These are phyloP conservation scores for Boletus tylopilopsis DNA, from an alignment of 768 basidiomycete species.

Conservation along the genomic window DNA sequence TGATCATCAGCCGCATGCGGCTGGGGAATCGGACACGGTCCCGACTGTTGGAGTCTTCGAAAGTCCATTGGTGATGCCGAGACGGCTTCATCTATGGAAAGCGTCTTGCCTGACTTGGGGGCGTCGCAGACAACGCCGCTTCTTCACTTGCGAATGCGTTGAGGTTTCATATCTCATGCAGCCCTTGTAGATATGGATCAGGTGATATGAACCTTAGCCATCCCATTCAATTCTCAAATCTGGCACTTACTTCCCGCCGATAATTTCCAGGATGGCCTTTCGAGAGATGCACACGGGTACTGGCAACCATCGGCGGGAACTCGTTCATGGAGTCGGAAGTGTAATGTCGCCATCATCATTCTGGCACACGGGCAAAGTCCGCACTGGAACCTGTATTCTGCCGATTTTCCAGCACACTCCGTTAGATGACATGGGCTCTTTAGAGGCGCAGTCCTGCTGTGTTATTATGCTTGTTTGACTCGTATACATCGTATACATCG, in stretches of 20 bases:
- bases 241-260: constrained; percentile 8
- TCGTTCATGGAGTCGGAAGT: constrained; percentile 2
- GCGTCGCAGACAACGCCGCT: not conserved
- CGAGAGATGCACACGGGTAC: not conserved
- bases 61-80: not conserved
- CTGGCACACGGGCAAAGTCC: not conserved
- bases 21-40: not conserved
- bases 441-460: constrained; percentile 17
- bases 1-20: constrained; percentile 3
- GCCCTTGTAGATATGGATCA: not conserved
- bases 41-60: constrained; percentile 1
- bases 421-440: not conserved
- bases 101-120: not conserved
- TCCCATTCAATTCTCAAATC: constrained; percentile 2
- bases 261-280: not conserved
- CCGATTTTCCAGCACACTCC: constrained; percentile 5
- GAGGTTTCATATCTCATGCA: not conserved
- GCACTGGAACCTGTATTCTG: constrained; percentile 6
- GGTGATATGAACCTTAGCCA: not conserved
- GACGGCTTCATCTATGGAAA: not conserved
- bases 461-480: not conserved
- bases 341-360: constrained; percentile 9
- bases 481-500: too few relatives aligned
- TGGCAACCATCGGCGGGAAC: not conserved
- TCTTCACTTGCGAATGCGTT: not conserved